Conservation (phyloP, 371 early-diverging fungal species). For the Mortierella sp. region DNA sequence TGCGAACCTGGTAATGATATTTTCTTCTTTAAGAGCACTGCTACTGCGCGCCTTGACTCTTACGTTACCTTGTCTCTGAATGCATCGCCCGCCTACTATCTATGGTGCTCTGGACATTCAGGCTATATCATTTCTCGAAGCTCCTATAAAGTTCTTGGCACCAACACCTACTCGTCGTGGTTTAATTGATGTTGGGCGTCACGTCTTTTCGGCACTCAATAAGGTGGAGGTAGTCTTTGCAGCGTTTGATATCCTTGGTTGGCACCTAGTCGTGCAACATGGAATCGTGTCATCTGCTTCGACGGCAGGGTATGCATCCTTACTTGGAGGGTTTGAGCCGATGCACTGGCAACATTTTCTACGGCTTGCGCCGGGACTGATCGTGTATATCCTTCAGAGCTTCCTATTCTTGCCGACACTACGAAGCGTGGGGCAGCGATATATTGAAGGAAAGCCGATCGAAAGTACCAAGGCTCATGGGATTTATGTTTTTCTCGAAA, state of each 20-base stretch:
- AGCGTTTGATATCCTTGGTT: constrained; percentile 41
- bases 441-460: constrained; percentile 32
- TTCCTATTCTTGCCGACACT: constrained; percentile 37
- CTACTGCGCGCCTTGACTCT: too few species aligned
- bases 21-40: not conserved
- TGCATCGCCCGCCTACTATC: not conserved
- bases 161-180: constrained; percentile 35
- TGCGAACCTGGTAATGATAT: constrained; percentile 32
- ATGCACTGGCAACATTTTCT: constrained; percentile 13
- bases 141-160: constrained; percentile 53
- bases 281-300: constrained; percentile 9
- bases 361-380: constrained; percentile 27
- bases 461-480: constrained; percentile 33
- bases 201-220: constrained; percentile 55
- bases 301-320: constrained; percentile 6
- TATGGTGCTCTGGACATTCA: not conserved
- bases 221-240: constrained; percentile 49
- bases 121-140: constrained; percentile 53
- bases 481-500: constrained; percentile 35
- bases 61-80: not conserved
- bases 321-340: too few species aligned
- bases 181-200: constrained; percentile 53
- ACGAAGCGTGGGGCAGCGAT: constrained; percentile 21
- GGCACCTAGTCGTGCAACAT: constrained; percentile 36
- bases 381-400: constrained; percentile 35